Base-by-base conservation (phyloP, 805 yeast species). In the Hanseniaspora vineae region DNA sequence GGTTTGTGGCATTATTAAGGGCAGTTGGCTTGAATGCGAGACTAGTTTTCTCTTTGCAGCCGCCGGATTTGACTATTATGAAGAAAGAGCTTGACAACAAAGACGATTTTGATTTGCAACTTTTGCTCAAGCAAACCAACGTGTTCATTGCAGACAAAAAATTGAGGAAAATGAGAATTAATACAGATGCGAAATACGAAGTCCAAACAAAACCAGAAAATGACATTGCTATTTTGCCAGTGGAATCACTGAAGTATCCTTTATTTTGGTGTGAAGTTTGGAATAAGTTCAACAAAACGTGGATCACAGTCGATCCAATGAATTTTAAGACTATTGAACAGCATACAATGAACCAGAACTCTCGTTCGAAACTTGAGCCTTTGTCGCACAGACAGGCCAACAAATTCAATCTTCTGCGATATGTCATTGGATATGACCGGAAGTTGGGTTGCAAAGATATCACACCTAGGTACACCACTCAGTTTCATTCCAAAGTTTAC, bases 191-290 rank as follows among this genome's bases (percentile, higher is more conserved):
- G 11, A 37, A 20, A 29, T 31, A 37, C 20, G 42, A 19, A 31
- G 42, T 37, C 11, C 40, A 37, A 37, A 37, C 40, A n/a, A 37
- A 37, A 15, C 40, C 40, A n/a, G 32, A 20, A 20, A 44, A 42
- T 9, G 42, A 49, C n/a, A 20, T 35, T 10, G 9, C 14, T 14
- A 19, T 13, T 31, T 14, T 39, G n/a, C n/a, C 39, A 1, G 19
- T 43, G 31, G 18, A 20, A 17, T 33, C 46, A 1, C 51, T 61
- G 44, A 57, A 58, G 9, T 81, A 69, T 56, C 97, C 97, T 0
- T 72, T 88, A 0, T 88, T 81, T 58, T 92, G 98, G 98, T 80
- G 80, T 19, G 98, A 92, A 60, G 96, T 84, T 0, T 90, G 95
- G 95, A 89, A 90, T 59, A 73, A 74, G 45, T 76, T 73, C 49